These are phyloP conservation scores for Clausena lansium DNA, from an alignment of 345 rosid genomes.

Conservation along the genomic window DNA sequence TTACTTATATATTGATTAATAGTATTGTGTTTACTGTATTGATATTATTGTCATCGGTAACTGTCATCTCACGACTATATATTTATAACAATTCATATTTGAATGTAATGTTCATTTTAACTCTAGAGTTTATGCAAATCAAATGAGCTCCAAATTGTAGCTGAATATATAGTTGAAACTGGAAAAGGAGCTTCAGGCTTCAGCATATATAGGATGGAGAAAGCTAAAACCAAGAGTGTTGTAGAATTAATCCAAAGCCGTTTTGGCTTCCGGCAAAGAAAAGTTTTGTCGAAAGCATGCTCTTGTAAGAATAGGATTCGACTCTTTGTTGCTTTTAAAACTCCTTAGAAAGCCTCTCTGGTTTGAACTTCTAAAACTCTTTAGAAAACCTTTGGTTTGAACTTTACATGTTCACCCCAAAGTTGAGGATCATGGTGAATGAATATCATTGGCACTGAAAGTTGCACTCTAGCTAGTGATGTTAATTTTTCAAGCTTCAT, in stretches of 20 bases:
- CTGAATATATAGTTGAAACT: conserved; percentile 29
- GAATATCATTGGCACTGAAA: conserved; percentile 22
- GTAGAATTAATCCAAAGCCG: conserved; percentile 25
- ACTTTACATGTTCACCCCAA: conserved; percentile 54
- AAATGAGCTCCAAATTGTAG: conserved; percentile 51
- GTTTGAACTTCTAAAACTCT: conserved; percentile 38
- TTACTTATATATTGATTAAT: no score
- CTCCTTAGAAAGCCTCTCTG: conserved; percentile 46
- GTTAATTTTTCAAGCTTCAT: conserved; percentile 38
- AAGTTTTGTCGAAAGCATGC: conserved; percentile 28
- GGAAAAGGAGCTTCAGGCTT: conserved; percentile 44
- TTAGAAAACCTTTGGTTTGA: no score
- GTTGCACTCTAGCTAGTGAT: conserved; percentile 29
- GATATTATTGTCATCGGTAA: no score
- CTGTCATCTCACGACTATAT: no score
- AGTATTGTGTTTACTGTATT: no score
- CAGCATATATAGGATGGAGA: conserved; percentile 53
- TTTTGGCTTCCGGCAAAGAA: no score
- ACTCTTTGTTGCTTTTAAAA: conserved; percentile 52
- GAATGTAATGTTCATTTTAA: no score
- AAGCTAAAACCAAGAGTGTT: conserved; percentile 51
- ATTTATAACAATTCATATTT: no score
- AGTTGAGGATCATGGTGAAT: conserved; percentile 42
- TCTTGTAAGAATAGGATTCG: conserved; percentile 45
- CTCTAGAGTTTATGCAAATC: conserved; percentile 25